These are phyloP conservation scores for Flaveria trinervia DNA, from an alignment of 129 eudicot species.

Conservation along the genomic window DNA sequence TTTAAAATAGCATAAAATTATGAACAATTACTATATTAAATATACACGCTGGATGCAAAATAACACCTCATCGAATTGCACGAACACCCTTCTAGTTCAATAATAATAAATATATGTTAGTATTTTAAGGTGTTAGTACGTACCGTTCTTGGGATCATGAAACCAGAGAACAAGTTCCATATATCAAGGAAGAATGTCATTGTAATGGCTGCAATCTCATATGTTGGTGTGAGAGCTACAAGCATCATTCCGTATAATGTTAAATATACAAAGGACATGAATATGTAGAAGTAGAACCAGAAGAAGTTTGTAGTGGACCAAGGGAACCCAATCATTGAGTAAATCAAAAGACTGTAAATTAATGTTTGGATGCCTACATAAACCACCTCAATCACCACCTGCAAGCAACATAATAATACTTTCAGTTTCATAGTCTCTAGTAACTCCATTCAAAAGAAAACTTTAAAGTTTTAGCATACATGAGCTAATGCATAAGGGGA, in stretches of 20 bases:
- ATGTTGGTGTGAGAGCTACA: constrained; percentile 62
- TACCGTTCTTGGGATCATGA: constrained; percentile 57
- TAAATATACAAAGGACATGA: constrained; percentile 53
- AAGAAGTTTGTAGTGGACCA: constrained; percentile 55
- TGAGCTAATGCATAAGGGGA: constrained; percentile 64
- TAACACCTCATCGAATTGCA: too few relatives aligned
- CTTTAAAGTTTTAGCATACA: constrained; percentile 20
- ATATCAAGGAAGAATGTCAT: constrained; percentile 66
- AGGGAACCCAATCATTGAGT: constrained; percentile 60
- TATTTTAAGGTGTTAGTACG: neutral
- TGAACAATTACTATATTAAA: too few relatives aligned
- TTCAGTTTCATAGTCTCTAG: too few relatives aligned
- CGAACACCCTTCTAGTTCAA: too few relatives aligned
- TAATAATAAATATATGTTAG: too few relatives aligned
- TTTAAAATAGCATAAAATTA: too few relatives aligned
- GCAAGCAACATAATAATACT: neutral
- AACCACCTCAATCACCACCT: constrained; percentile 61
- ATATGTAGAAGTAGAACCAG: constrained; percentile 53
- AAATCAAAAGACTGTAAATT: constrained; percentile 52
- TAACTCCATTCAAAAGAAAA: too few relatives aligned
- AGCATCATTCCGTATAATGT: constrained; percentile 74
- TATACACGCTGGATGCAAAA: too few relatives aligned
- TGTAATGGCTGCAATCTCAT: constrained; percentile 57
- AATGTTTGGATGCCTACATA: constrained; percentile 53
- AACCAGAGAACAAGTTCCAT: constrained; percentile 71